Conservation (phyloP, 2,329 filamentous ascomycete species). For the Botrytis tulipae region DNA sequence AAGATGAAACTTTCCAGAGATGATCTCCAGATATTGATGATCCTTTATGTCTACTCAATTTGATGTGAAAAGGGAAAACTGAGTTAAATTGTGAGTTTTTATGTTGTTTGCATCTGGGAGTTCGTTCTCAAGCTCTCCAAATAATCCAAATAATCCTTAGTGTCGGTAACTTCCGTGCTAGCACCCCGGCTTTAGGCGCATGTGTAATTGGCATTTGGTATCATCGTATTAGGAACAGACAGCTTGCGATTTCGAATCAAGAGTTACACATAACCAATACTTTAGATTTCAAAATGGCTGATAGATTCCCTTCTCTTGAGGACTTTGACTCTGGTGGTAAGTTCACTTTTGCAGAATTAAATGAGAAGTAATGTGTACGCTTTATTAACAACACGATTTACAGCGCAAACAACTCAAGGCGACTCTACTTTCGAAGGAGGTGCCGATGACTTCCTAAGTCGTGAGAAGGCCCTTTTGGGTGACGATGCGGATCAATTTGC, state of each 20-base stretch:
- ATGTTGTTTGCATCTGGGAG: conserved; percentile 5
- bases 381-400: conserved; percentile 25
- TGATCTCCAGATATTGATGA: not conserved
- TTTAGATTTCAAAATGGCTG: conserved; percentile 48
- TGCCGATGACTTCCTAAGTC: conserved; percentile 81
- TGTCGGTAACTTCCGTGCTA: conserved; percentile 17
- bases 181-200: conserved; percentile 10
- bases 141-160: conserved; percentile 21
- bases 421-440: conserved; percentile 52
- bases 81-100: conserved; percentile 11
- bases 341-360: conserved; percentile 13
- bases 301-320: conserved; percentile 59
- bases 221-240: conserved; percentile 13
- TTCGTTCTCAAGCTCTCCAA: conserved; percentile 14
- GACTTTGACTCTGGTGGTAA: conserved; percentile 55
- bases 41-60: not conserved
- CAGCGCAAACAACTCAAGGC: conserved; percentile 62
- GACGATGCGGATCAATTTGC: conserved; percentile 92
- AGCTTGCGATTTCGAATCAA: conserved; percentile 20
- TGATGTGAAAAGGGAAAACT: not conserved
- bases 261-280: conserved; percentile 18
- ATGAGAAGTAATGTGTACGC: conserved; percentile 6
- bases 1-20: not conserved
- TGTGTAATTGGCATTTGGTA: conserved; percentile 5
- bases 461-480: conserved; percentile 83